Evolutionary conservation across 2,329 filamentous ascomycete species (phyloP), one percentile per base, ranked within the genome.

Genomic region (Aspergillus oerlinghausenensis): DNA sequence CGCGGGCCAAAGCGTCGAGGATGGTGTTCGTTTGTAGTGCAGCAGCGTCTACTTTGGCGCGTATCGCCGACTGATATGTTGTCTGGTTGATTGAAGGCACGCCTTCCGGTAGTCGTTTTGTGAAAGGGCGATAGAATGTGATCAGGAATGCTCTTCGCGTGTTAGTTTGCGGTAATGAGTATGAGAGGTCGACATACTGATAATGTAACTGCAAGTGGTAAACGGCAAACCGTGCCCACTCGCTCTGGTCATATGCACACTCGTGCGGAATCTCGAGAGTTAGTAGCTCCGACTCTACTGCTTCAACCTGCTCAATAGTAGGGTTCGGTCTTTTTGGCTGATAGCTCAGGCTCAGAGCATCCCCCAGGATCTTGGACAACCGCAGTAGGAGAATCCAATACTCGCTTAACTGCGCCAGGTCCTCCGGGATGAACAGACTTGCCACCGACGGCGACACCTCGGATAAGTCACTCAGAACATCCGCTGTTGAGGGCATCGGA

Each of bases 171-270:
- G 8, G 3, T 23, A n/a, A 29, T 1, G 10, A 47, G 17, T 4
- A 23, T 26, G 1, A 10, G 7, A 21, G 35, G 59, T 60, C 55
- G 10, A 19, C 40, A 9, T 43, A 70, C 68, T 68, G 65, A 47
- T 68, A 70, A 56, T 70, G 67, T 28, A 70, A 57, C 28, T 69
- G 64, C 17, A 70, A 54, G 35, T 70, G 67, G 38, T 69, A 59
- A 3, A 63, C 45, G 51, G 63, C 62, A 40, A 68, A 68, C 3
- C 57, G 57, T 3, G 60, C 58, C 5, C 55, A 19, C 19, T 50
- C 55, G 28, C 53, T 64, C 19, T 55, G 53, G 3, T 48, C 58
- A 1, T 49, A 25, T 9, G 62, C 58, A 14, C 58, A 54, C 4
- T 61, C 53, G 11, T 61, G 60, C 3, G 69, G 65, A 21, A 65